These are phyloP conservation scores for Prunus mira DNA, from an alignment of 306 rosid species.

Conservation along the genomic window DNA sequence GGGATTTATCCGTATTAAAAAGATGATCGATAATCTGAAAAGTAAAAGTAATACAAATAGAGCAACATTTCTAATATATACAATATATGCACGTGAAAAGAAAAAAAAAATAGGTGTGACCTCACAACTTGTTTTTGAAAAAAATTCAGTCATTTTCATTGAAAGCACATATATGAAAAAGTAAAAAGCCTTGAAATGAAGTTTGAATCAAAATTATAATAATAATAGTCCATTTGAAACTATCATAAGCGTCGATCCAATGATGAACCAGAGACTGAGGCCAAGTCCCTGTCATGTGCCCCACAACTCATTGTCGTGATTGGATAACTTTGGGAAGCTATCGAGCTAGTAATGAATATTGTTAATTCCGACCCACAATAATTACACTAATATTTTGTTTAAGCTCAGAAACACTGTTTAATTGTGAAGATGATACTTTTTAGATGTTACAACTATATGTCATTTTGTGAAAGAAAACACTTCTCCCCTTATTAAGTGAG, in stretches of 20 bases:
- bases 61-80: too few relatives aligned
- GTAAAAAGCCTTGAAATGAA: not conserved
- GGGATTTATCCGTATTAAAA: too few relatives aligned
- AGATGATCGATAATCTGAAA: too few relatives aligned
- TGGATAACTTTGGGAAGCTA: not conserved
- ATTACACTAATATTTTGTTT: not conserved
- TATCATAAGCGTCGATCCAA: not conserved
- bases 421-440: not conserved
- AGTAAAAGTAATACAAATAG: too few relatives aligned
- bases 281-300: not conserved
- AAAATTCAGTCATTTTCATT: too few relatives aligned
- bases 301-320: not conserved
- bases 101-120: too few relatives aligned
- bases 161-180: not conserved
- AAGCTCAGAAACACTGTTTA: not conserved
- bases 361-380: not conserved
- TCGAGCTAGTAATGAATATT: not conserved
- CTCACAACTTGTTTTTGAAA: too few relatives aligned
- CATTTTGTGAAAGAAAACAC: not conserved
- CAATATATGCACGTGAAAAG: too few relatives aligned
- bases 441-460: not conserved
- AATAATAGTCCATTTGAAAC: not conserved
- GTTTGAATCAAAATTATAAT: not conserved
- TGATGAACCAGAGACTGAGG: not conserved
- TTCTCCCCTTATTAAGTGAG: accelerated